Percentiles rank a stretch among this genome's conserved stretches.
Conservation (phyloP, 2,329 filamentous ascomycete genomes). For the Exophiala sp. region DNA sequence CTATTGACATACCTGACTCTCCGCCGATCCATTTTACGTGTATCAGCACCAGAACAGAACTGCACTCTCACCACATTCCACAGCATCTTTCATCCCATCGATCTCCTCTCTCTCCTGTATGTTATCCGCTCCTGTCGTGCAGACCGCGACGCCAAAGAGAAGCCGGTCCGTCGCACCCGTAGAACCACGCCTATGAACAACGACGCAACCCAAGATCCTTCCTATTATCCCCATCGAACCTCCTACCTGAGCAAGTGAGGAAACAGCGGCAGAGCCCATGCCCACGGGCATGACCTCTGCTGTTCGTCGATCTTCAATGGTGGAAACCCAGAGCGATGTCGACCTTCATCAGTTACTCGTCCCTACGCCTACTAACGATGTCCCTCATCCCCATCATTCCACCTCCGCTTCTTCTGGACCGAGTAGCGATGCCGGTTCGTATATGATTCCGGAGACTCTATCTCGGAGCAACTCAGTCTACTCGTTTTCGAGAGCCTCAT, state of each 20-base stretch:
- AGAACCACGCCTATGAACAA: conserved; percentile 12
- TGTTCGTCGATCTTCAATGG: conserved; percentile 26
- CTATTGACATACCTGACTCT: neutral
- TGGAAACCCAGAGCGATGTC: conserved; percentile 28
- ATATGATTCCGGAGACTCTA: conserved; percentile 43
- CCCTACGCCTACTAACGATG: conserved; percentile 24
- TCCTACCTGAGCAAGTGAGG: conserved; percentile 5
- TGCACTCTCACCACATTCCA: neutral
- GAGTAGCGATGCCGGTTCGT: conserved; percentile 35
- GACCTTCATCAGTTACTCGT: conserved; percentile 29
- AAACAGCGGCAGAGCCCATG: conserved; percentile 4
- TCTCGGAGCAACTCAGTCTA: conserved; percentile 79
- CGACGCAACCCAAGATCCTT: conserved; percentile 2
- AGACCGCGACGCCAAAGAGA: neutral
- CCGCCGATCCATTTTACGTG: neutral
- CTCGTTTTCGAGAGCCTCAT: conserved; percentile 84
- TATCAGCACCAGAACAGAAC: neutral
- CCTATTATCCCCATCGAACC: conserved; percentile 5
- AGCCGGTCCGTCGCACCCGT: neutral
- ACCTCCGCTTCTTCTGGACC: conserved; percentile 25
- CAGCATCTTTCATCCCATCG: neutral
- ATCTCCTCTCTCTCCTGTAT: neutral
- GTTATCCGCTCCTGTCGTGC: neutral
- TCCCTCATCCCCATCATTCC: conserved; percentile 18
- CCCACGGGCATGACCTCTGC: conserved; percentile 25